A percentile compares a stretch with the other conserved stretches of the same genome.
Conservation (phyloP, 257 asterid species). For the Gentiana straminea region DNA sequence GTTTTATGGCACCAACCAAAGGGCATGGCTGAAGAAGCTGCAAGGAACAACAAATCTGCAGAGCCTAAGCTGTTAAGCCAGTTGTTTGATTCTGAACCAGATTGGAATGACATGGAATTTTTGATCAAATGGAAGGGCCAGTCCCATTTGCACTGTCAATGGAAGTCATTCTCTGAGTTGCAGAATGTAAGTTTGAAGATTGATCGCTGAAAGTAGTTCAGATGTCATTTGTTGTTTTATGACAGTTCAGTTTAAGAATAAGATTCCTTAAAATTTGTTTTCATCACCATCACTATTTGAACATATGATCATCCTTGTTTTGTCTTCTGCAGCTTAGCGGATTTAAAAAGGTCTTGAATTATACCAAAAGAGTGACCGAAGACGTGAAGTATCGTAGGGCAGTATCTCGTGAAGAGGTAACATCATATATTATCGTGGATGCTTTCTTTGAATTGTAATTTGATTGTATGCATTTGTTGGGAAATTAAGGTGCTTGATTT, state of each 20-base stretch:
- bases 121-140: slow-evolving; percentile 99
- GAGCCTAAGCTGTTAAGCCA: slow-evolving; percentile 73
- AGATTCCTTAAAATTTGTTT: too few relatives aligned
- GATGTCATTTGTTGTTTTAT: background rate
- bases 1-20: slow-evolving; percentile 98
- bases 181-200: slow-evolving; percentile 57
- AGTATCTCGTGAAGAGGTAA: slow-evolving; percentile 96
- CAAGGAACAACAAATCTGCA: slow-evolving; percentile 56
- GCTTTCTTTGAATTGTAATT: background rate
- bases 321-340: slow-evolving; percentile 89
- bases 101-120: slow-evolving; percentile 85
- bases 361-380: slow-evolving; percentile 77
- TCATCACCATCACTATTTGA: background rate
- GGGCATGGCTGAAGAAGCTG: slow-evolving; percentile 95
- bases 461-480: background rate
- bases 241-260: too few relatives aligned
- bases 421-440: background rate
- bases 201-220: too few relatives aligned
- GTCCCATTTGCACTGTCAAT: slow-evolving; percentile 94
- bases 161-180: slow-evolving; percentile 84
- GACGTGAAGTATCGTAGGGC: slow-evolving; percentile 80
- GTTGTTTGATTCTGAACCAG: slow-evolving; percentile 69
- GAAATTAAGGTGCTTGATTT: background rate
- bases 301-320: slow-evolving; percentile 15
- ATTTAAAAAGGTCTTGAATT: slow-evolving; percentile 94